A percentile compares a stretch with the other conserved stretches of the same genome.
phyloP scores from a whole-genome alignment of 2,329 filamentous ascomycete genomes.

The Ilyonectria sp. region DNA sequence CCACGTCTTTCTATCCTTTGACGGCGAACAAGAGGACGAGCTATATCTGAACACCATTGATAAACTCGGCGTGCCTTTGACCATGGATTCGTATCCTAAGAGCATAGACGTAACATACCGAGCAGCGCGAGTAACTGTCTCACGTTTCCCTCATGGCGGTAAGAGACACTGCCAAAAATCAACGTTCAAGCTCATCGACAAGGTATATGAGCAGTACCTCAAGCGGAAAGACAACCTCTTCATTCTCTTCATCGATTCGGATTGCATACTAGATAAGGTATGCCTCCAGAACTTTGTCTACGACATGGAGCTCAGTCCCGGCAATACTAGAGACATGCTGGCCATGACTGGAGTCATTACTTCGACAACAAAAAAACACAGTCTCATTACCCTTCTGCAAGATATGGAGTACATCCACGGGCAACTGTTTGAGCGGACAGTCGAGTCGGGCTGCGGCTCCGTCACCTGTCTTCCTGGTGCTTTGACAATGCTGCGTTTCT shows the following conservation, averaged over 20 bases:
- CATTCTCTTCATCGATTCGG: conserved; percentile 96
- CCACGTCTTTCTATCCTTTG: conserved; percentile 95
- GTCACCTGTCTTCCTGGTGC: conserved; percentile 96
- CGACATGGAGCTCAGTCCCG: conserved; percentile 97
- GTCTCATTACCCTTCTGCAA: conserved; percentile 91
- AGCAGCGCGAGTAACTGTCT: conserved; percentile 88
- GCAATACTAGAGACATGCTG: conserved; percentile 92
- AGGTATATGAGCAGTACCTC: conserved; percentile 89
- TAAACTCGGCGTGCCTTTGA: conserved; percentile 85
- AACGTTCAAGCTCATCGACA: conserved; percentile 94
- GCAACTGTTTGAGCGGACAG: conserved; percentile 94
- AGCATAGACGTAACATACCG: conserved; percentile 93
- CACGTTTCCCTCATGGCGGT: conserved; percentile 91
- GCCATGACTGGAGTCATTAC: conserved; percentile 99
- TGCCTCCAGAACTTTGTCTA: conserved; percentile 99
- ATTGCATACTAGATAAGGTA: conserved; percentile 91
- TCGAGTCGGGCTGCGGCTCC: conserved; percentile 93
- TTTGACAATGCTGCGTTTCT: conserved; percentile 95
- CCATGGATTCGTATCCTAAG: conserved; percentile 83
- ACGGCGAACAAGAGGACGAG: conserved; percentile 90
- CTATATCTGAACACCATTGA: conserved; percentile 90
- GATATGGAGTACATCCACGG: conserved; percentile 99
- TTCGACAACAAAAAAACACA: conserved; percentile 90
- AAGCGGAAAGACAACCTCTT: conserved; percentile 93
- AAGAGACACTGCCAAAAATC: conserved; percentile 95